phyloP scores from a whole-genome alignment of 2,329 filamentous ascomycete genomes.

The Xylariaceae sp. region DNA sequence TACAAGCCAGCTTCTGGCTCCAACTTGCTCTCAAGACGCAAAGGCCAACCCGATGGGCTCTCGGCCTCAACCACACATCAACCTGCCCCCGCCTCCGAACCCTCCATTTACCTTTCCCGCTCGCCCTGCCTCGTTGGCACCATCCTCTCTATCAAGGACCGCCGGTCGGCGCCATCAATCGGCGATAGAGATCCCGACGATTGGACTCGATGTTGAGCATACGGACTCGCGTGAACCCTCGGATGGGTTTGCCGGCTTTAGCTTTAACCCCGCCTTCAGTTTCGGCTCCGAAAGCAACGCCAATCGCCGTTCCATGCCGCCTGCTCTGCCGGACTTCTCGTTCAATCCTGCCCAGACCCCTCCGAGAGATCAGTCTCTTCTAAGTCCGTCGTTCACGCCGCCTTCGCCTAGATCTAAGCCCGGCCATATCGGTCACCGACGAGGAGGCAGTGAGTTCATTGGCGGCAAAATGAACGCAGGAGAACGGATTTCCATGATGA shows the following conservation, averaged over 20 bases:
- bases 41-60: slow-evolving; percentile 27
- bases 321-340: slow-evolving; percentile 46
- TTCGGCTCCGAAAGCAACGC: slow-evolving; percentile 30
- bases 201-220: slow-evolving; percentile 21
- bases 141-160: slow-evolving; percentile 44
- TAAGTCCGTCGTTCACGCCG: slow-evolving; percentile 54
- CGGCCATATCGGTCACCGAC: slow-evolving; percentile 66
- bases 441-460: slow-evolving; percentile 82
- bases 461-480: slow-evolving; percentile 62
- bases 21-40: slow-evolving; percentile 29
- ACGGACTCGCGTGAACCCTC: slow-evolving; percentile 19
- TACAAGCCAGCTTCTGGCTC: slow-evolving; percentile 26
- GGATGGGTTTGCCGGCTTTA: slow-evolving; percentile 32
- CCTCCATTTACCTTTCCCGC: slow-evolving; percentile 61
- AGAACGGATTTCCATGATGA: slow-evolving; percentile 56
- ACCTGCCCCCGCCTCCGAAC: slow-evolving; percentile 53
- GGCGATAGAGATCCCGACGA: slow-evolving; percentile 39
- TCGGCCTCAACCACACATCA: slow-evolving; percentile 34
- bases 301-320: slow-evolving; percentile 31
- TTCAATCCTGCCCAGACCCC: slow-evolving; percentile 47
- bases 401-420: slow-evolving; percentile 45
- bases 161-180: slow-evolving; percentile 49
- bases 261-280: slow-evolving; percentile 33
- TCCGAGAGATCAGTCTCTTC: slow-evolving; percentile 32
- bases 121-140: slow-evolving; percentile 42